Conservation (phyloP, 257 asterid genomes). For the Anisodus acutangulus region DNA sequence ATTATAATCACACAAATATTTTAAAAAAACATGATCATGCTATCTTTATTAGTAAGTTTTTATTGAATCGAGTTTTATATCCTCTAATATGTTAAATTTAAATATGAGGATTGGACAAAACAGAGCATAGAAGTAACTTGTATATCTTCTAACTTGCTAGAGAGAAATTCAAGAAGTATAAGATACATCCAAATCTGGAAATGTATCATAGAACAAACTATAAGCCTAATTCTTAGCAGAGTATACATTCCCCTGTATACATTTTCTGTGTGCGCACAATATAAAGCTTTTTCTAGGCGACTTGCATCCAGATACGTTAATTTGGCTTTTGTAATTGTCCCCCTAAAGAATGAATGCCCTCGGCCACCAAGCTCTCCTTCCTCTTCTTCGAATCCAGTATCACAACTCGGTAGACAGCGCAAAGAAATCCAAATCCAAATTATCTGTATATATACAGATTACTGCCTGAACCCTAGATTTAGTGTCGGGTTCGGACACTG, state of each 20-base stretch:
- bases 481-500: constrained; percentile 51
- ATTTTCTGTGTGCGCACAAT: no score
- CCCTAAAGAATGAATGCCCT: no score
- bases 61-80: neutral
- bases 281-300: neutral
- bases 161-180: neutral
- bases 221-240: neutral
- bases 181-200: neutral
- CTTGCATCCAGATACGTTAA: neutral
- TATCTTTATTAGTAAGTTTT: no score
- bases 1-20: no score
- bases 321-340: neutral
- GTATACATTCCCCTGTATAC: neutral
- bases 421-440: neutral
- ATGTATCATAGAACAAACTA: constrained; percentile 6
- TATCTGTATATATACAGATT: constrained; percentile 27
- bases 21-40: no score
- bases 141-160: neutral
- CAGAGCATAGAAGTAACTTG: neutral
- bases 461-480: constrained; percentile 55
- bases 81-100: neutral
- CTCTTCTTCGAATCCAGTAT: neutral
- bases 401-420: neutral
- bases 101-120: neutral
- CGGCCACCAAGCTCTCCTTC: neutral